phyloP scores from a whole-genome alignment of 129 eudicot species.

The Flaveria trinervia region DNA sequence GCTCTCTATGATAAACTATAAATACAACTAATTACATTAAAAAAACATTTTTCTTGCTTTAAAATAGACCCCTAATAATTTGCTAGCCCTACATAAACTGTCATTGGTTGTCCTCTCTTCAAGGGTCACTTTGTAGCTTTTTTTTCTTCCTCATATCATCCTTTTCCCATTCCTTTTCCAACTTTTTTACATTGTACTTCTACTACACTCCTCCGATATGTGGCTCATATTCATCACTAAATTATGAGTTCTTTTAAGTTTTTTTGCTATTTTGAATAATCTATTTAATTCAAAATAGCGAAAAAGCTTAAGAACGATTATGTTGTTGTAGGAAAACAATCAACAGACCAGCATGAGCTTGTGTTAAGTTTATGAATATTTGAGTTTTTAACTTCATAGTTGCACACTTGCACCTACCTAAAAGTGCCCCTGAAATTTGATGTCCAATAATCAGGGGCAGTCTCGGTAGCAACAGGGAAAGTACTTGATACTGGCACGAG shows the following conservation, averaged over 20 bases:
- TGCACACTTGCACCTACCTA: constrained; percentile 43
- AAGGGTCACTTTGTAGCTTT: constrained; percentile 38
- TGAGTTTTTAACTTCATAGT: neutral
- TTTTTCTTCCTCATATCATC: constrained; percentile 30
- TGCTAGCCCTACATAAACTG: constrained; percentile 50
- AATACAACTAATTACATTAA: constrained; percentile 33
- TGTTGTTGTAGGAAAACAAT: constrained; percentile 1
- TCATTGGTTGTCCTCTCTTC: constrained; percentile 49
- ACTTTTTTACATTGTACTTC: constrained; percentile 38
- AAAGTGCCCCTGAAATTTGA: constrained; percentile 70
- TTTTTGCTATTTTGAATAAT: constrained; percentile 37
- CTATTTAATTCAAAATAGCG: constrained; percentile 32
- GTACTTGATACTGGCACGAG: constrained; percentile 92
- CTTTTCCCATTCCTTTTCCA: constrained; percentile 29
- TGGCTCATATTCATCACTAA: constrained; percentile 33
- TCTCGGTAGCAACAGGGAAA: constrained; percentile 72
- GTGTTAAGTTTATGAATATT: neutral
- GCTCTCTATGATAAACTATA: constrained; percentile 17
- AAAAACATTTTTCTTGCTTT: constrained; percentile 22
- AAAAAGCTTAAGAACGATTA: constrained; percentile 32
- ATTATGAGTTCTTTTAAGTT: constrained; percentile 27
- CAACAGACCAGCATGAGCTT: neutral
- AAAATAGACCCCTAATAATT: constrained; percentile 42
- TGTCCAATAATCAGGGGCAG: constrained; percentile 77
- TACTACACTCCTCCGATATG: constrained; percentile 42